phyloP scores from a whole-genome alignment of 1,139 yeast genomes.

The Saccharomycopsis hybrid region DNA sequence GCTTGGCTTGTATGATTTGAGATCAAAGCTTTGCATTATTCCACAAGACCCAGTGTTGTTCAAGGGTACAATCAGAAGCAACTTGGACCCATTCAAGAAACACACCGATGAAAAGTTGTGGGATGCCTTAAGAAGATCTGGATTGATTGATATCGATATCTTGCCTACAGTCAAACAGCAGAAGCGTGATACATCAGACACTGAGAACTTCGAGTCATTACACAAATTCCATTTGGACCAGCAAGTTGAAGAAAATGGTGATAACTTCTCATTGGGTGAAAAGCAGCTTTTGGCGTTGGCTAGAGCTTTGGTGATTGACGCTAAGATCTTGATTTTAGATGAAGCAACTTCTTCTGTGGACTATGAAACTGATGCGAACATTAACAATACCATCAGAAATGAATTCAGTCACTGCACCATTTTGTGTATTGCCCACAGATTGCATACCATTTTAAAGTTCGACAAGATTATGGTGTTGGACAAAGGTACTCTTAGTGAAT shows the following conservation, averaged over 20 bases:
- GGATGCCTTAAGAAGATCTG: slow-evolving; percentile 56
- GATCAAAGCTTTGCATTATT: slow-evolving; percentile 50
- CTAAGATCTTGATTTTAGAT: slow-evolving; percentile 63
- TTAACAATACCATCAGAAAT: slow-evolving; percentile 55
- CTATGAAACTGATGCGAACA: slow-evolving; percentile 65
- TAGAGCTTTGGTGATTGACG: slow-evolving; percentile 66
- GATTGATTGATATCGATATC: slow-evolving; percentile 44
- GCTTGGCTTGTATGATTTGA: slow-evolving; percentile 40
- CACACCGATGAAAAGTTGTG: slow-evolving; percentile 38
- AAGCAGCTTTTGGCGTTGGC: slow-evolving; percentile 71
- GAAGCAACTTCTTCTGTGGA: slow-evolving; percentile 85
- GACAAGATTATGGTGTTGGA: slow-evolving; percentile 64
- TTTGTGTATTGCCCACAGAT: slow-evolving; percentile 73
- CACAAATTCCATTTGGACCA: slow-evolving; percentile 66
- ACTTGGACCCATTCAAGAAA: slow-evolving; percentile 51
- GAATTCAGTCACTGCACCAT: slow-evolving; percentile 66
- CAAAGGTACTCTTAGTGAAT: slow-evolving; percentile 53
- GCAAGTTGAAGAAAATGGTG: slow-evolving; percentile 65
- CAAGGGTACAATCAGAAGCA: slow-evolving; percentile 46
- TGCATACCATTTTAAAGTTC: slow-evolving; percentile 59
- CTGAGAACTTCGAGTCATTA: slow-evolving; percentile 19
- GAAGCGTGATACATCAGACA: slow-evolving; percentile 24
- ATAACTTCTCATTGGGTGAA: slow-evolving; percentile 72
- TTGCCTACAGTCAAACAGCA: slow-evolving; percentile 30
- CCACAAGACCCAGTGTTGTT: slow-evolving; percentile 62